Conservation (phyloP, 2,329 filamentous ascomycete species). For the Pestalotiopsis sp. region DNA sequence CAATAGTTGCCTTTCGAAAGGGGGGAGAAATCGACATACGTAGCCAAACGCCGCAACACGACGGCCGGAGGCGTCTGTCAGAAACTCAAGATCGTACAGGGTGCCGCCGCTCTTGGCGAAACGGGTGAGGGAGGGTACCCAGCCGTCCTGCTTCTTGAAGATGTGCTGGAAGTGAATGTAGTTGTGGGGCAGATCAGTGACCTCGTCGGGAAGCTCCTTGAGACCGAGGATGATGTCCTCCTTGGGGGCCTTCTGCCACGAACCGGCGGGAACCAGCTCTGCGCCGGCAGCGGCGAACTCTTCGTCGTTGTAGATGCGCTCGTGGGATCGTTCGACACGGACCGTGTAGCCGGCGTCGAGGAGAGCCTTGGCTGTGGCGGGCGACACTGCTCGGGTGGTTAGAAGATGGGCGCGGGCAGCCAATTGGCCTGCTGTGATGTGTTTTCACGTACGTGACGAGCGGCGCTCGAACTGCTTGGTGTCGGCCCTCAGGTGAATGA, state of each 20-base stretch:
- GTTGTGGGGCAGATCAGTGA: conserved; percentile 62
- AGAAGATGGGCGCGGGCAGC: conserved; percentile 7
- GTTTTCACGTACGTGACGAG: background rate
- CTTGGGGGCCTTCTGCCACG: conserved; percentile 66
- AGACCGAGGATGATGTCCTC: conserved; percentile 74
- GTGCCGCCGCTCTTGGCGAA: conserved; percentile 76
- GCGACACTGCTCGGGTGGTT: conserved; percentile 25
- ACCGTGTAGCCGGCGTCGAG: conserved; percentile 70
- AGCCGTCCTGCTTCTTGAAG: conserved; percentile 76
- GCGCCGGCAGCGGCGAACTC: conserved; percentile 66
- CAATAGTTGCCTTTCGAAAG: no score
- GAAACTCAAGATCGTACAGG: conserved; percentile 84
- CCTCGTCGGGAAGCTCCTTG: conserved; percentile 75
- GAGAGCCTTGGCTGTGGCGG: conserved; percentile 54
- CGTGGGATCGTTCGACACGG: conserved; percentile 66
- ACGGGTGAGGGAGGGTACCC: conserved; percentile 76
- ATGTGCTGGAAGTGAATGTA: conserved; percentile 73
- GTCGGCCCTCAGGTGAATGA: conserved; percentile 1
- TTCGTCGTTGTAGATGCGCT: conserved; percentile 63
- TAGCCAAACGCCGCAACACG: conserved; percentile 73
- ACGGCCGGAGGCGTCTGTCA: conserved; percentile 67
- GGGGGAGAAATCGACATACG: conserved; percentile 7
- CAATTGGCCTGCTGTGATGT: background rate
- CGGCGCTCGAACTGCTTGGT: background rate
- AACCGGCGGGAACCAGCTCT: conserved; percentile 63